phyloP scores from a whole-genome alignment of 78 protist species.

The Bodo saltans region DNA sequence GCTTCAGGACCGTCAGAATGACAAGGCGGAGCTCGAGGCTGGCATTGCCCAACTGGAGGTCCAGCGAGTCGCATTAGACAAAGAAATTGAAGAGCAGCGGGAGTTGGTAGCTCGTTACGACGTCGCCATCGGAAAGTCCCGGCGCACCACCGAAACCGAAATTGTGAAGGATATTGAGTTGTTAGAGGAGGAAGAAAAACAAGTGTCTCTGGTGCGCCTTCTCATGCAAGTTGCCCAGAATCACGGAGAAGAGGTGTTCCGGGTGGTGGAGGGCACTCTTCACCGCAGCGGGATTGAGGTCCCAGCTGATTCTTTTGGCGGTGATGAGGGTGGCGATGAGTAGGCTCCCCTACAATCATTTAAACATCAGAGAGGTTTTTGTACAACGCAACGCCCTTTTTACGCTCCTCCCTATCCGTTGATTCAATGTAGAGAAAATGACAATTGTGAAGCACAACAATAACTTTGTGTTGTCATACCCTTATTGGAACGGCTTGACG shows the following conservation, averaged over 20 bases:
- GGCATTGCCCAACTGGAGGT: background rate
- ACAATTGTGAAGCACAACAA: no score
- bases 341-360: no score
- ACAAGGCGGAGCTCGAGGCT: background rate
- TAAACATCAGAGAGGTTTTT: no score
- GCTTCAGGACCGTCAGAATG: background rate
- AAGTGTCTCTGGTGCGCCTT: background rate
- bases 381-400: no score
- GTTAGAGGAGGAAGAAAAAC: background rate
- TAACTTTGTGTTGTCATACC: no score
- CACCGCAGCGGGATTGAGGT: background rate
- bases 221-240: background rate
- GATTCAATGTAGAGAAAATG: no score
- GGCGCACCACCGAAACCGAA: background rate
- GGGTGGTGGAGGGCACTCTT: background rate
- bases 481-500: no score
- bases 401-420: no score
- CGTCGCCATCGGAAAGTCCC: background rate
- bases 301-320: no score
- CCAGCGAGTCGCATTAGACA: background rate
- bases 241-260: background rate
- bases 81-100: background rate
- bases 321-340: no score
- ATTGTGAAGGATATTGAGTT: background rate
- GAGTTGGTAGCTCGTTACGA: background rate